Base-by-base conservation (phyloP, 192 early-diverging fungal genomes). In the Paraglomus brasilianum region DNA sequence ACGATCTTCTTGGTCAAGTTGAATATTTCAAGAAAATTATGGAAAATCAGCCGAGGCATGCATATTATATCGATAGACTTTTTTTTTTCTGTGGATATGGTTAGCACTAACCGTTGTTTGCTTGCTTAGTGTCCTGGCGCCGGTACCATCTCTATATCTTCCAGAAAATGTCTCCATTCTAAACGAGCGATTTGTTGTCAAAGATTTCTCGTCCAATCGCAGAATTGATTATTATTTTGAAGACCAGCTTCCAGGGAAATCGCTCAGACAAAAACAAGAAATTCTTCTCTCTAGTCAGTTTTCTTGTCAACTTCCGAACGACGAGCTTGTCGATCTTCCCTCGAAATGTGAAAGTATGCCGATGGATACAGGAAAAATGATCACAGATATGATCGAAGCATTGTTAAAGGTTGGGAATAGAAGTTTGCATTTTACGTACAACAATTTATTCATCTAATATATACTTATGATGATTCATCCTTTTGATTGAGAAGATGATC, bases 401-500 rank as follows among this genome's bases (percentile, higher is more conserved):
- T 67, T 72, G 24, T 36, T 68, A 5, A 72, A 72, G 71, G 71
- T 72, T 48, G 8, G 5, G 14, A 38, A 24, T 30, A 44, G 8
- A 19, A 46, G 40, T 49, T 21, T 71, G 30, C 46, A 36, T 47
- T 13, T 39, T 22, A 19, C 17, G 40, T 11, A 17, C 38, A 30
- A 61, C 13, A 2, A 46, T 66, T 45, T 66, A n/a, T 17, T 47
- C 38, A 5, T 5, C 11, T 45, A 8, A 5, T 13, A 19, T 13
- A 1, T 6, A 15, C n/a, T 56, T 22, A 56, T 56, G 4, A 9
- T 56, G 1, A 22, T 56, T n/a, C 22, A 11, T 6, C 1, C n/a
- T 24, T 58, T 19, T 40, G 39, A 36, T 45, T 30, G 14, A 30
- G 30, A 30, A 74, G 72, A 74, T 74, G 66, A 74, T 74, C 42